Evolutionary conservation across 306 rosid genomes (phyloP).

Genomic region (Alnus glutinosa): DNA sequence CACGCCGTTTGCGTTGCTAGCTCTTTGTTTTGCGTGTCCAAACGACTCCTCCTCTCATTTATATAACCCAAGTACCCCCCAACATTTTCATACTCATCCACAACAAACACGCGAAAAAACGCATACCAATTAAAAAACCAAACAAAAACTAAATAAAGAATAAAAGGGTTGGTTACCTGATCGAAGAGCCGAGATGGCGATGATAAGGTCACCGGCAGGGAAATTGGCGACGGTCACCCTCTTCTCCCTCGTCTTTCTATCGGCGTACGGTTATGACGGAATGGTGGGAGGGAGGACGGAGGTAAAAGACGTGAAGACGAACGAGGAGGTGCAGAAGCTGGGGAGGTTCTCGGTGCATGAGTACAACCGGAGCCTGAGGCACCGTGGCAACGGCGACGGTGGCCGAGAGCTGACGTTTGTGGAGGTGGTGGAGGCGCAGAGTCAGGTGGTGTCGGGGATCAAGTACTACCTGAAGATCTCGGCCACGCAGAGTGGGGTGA

Average conservation of each 20-base stretch:
- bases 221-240: slow-evolving; percentile 13
- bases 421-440: slow-evolving; percentile 74
- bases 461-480: slow-evolving; percentile 61
- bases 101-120: neutral
- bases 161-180: neutral
- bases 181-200: slow-evolving; percentile 18
- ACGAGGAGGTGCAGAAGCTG: slow-evolving; percentile 65
- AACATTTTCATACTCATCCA: neutral
- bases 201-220: slow-evolving; percentile 32
- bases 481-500: slow-evolving; percentile 37
- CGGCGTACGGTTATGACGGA: slow-evolving; percentile 30
- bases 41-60: neutral
- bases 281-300: slow-evolving; percentile 51
- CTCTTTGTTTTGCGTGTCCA: slow-evolving; percentile 24
- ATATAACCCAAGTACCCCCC: neutral
- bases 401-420: slow-evolving; percentile 36
- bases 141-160: neutral
- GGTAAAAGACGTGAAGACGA: slow-evolving; percentile 51
- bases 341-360: slow-evolving; percentile 84
- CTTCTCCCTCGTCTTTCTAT: slow-evolving; percentile 15
- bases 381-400: slow-evolving; percentile 13
- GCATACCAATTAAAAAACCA: no score
- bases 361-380: slow-evolving; percentile 40
- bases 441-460: slow-evolving; percentile 73
- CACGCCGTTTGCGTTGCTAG: slow-evolving; percentile 25